These are phyloP conservation scores for Asparagopsis taxiformis DNA, from an alignment of 31 red algal genomes.

Conservation along the genomic window DNA sequence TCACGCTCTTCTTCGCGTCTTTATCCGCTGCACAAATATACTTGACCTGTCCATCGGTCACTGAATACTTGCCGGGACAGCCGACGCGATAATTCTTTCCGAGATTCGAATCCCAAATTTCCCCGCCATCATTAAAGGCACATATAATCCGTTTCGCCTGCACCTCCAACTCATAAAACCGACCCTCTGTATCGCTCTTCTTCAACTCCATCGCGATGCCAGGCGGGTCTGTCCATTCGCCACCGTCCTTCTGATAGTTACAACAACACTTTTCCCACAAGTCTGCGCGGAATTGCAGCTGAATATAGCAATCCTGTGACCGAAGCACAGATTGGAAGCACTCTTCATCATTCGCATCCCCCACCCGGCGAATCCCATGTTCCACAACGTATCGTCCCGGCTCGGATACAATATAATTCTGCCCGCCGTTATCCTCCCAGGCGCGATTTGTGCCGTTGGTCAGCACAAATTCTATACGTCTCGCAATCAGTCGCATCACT, in stretches of 20 bases:
- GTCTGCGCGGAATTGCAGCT: conserved; percentile 54
- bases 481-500: conserved; percentile 51
- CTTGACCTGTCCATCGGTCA: conserved; percentile 8
- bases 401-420: conserved; percentile 37
- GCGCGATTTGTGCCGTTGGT: conserved; percentile 67
- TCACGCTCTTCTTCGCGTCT: too few relatives aligned
- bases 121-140: conserved; percentile 54
- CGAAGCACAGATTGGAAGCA: conserved; percentile 25
- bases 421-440: conserved; percentile 73
- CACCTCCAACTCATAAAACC: conserved; percentile 26
- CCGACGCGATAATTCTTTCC: conserved; percentile 34
- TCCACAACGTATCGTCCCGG: conserved; percentile 79
- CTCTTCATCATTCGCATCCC: conserved; percentile 53
- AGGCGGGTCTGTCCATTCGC: conserved; percentile 33
- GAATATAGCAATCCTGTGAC: conserved; percentile 34
- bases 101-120: conserved; percentile 50
- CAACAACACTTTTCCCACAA: conserved; percentile 45
- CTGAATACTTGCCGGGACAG: conserved; percentile 31
- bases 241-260: conserved; percentile 21
- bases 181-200: neutral
- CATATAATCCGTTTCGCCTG: conserved; percentile 17
- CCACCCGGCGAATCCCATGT: conserved; percentile 63
- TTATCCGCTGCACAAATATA: conserved; percentile 27
- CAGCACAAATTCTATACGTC: conserved; percentile 59
- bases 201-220: conserved; percentile 10